Percentiles rank a stretch among this genome's conserved stretches.
phyloP scores from a whole-genome alignment of 768 basidiomycete species.

The Suillus subaureus region DNA sequence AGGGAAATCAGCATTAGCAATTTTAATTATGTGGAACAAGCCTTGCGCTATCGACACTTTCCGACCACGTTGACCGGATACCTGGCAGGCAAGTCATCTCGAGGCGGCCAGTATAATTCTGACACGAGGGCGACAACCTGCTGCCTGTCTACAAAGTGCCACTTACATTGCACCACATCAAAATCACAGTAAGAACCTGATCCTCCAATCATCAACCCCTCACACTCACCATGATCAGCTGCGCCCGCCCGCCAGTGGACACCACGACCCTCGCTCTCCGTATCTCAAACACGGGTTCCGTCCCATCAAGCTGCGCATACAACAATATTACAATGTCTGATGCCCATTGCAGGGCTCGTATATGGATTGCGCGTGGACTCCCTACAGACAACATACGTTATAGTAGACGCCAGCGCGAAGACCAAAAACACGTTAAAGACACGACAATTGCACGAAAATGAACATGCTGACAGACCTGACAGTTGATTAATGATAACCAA shows the following conservation, averaged over 20 bases:
- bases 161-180: slow-evolving; percentile 21
- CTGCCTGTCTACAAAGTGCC: slow-evolving; percentile 21
- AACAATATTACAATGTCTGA: too few relatives aligned
- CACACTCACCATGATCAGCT: slow-evolving; percentile 25
- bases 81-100: slow-evolving; percentile 7
- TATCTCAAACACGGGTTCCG: slow-evolving; percentile 24
- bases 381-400: slow-evolving; percentile 12
- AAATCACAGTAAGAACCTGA: not conserved
- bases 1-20: not conserved
- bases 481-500: not conserved
- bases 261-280: slow-evolving; percentile 27
- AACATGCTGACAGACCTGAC: slow-evolving; percentile 3
- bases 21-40: not conserved
- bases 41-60: not conserved
- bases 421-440: not conserved
- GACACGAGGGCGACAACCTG: slow-evolving; percentile 21
- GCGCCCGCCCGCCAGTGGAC: slow-evolving; percentile 19
- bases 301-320: slow-evolving; percentile 10
- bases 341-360: slow-evolving; percentile 15
- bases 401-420: not conserved
- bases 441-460: not conserved
- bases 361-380: slow-evolving; percentile 14
- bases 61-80: slow-evolving; percentile 12
- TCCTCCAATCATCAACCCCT: not conserved
- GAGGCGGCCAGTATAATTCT: slow-evolving; percentile 11